Evolutionary conservation across 257 asterid genomes (phyloP).

Genomic region (Solanum chilense): DNA sequence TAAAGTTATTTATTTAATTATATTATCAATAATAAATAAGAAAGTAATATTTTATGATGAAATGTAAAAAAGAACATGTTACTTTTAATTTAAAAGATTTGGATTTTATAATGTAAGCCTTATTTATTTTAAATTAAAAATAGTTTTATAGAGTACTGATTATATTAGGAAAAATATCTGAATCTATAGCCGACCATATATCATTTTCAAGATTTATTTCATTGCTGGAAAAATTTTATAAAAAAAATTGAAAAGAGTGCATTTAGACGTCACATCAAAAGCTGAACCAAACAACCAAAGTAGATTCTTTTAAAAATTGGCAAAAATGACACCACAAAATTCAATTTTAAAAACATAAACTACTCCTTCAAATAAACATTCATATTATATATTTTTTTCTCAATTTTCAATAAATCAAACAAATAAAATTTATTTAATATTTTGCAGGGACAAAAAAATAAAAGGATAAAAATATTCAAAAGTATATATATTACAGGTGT

Average conservation of each 20-base stretch:
- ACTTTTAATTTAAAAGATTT: too few species aligned
- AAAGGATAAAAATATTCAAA: neutral
- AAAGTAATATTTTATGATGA: neutral
- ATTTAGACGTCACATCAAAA: neutral
- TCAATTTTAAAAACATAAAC: neutral
- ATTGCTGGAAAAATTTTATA: too few species aligned
- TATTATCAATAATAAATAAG: too few species aligned
- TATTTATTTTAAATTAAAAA: too few species aligned
- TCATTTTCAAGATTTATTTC: too few species aligned
- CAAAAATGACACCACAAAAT: neutral
- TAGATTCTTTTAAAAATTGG: neutral
- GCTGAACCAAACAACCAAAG: neutral
- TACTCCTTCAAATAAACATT: neutral
- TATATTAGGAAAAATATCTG: neutral
- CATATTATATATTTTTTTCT: neutral
- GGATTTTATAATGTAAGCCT: too few species aligned
- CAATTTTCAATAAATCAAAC: too few species aligned
- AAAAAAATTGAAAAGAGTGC: too few species aligned
- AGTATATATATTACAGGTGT: too few species aligned
- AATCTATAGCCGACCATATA: too few species aligned
- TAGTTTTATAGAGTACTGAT: neutral
- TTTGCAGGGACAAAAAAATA: neutral
- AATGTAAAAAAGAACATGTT: neutral
- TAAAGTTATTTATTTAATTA: too few species aligned
- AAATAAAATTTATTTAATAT: too few species aligned